Percentiles rank a stretch among this genome's conserved stretches.
These are phyloP conservation scores for Backusella liffmaniae DNA, from an alignment of 192 early-diverging fungal species.

Conservation along the genomic window DNA sequence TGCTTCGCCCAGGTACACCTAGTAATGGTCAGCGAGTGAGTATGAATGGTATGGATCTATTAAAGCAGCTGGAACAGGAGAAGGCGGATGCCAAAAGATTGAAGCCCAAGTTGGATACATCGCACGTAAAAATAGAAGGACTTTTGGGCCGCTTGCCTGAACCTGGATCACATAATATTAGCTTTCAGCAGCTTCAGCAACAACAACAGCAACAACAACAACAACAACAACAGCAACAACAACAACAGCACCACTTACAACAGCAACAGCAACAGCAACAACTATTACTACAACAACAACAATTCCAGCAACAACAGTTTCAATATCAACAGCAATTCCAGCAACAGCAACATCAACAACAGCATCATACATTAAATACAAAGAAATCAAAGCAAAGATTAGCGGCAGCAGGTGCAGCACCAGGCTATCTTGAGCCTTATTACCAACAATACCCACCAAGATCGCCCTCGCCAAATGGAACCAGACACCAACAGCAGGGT, in stretches of 20 bases:
- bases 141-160: slow-evolving; percentile 24
- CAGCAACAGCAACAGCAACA: not conserved
- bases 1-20: not conserved
- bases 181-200: slow-evolving; percentile 29
- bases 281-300: slow-evolving; percentile 2
- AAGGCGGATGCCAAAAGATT: slow-evolving; percentile 13
- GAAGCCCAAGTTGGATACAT: slow-evolving; percentile 23
- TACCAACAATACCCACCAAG: not conserved
- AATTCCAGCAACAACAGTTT: not conserved
- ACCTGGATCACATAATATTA: slow-evolving; percentile 27
- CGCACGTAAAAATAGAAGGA: slow-evolving; percentile 23
- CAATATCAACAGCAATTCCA: not conserved
- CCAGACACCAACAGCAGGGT: not conserved
- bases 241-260: not conserved
- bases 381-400: not conserved
- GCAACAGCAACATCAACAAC: not conserved
- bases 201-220: slow-evolving; percentile 6
- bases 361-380: not conserved
- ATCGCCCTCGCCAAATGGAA: not conserved
- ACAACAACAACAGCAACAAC: slow-evolving; percentile 1
- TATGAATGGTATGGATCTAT: slow-evolving; percentile 33
- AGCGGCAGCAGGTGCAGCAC: not conserved
- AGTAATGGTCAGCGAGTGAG: not conserved
- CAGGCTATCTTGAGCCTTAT: not conserved
- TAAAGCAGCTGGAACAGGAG: slow-evolving; percentile 26